These are phyloP conservation scores for Eucalyptus shirleyi DNA, from an alignment of 345 rosid species.

Conservation along the genomic window DNA sequence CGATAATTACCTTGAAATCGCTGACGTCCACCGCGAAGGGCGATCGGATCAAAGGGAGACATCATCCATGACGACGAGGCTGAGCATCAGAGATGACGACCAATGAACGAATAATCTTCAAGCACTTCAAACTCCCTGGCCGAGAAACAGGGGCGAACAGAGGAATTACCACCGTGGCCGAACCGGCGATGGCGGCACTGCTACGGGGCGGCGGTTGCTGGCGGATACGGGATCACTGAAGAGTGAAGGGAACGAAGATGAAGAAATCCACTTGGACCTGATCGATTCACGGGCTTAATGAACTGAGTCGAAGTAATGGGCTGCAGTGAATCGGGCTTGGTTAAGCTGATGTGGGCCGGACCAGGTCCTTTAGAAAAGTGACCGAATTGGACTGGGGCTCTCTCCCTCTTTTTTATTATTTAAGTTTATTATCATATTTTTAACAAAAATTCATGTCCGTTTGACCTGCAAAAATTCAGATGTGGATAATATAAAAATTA, in stretches of 20 bases:
- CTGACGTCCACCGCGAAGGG: rapidly evolving
- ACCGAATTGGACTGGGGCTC: not conserved
- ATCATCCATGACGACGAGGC: not conserved
- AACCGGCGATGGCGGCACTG: not conserved
- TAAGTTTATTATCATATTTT: no score
- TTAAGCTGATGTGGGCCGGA: not conserved
- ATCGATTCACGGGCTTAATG: not conserved
- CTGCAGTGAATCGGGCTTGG: not conserved
- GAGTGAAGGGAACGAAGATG: not conserved
- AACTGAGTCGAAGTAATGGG: not conserved
- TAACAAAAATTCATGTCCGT: no score
- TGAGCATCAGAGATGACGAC: not conserved
- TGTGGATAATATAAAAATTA: not conserved
- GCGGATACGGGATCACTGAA: no score
- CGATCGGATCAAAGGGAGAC: not conserved
- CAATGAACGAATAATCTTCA: not conserved
- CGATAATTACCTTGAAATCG: not conserved
- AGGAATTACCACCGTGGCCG: not conserved
- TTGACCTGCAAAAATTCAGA: not conserved
- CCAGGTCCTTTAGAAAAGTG: not conserved
- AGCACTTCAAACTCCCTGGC: not conserved
- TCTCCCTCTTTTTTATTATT: not conserved
- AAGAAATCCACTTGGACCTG: not conserved
- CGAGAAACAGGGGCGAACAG: no score
- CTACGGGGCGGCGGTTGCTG: no score